Percentiles rank a stretch among this genome's conserved stretches.
These are phyloP conservation scores for Aspergillus nanangensis DNA, from an alignment of 495 filamentous ascomycete genomes.

Conservation along the genomic window DNA sequence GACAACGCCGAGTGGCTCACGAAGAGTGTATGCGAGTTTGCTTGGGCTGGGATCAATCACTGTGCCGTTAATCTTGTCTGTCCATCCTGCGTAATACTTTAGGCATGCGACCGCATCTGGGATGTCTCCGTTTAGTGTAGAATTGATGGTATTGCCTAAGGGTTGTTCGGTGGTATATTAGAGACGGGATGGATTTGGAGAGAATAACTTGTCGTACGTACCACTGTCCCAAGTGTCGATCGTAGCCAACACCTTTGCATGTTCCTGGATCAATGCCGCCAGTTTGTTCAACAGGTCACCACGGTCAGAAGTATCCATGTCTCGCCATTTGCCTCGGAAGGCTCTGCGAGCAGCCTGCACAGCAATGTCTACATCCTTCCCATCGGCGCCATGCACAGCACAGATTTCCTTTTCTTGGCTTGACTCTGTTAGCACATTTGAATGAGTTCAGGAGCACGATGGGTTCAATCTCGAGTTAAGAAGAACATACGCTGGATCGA, in stretches of 20 bases:
- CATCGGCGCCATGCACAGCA: constrained; percentile 76
- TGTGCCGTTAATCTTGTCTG: constrained; percentile 90
- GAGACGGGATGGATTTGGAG: neutral
- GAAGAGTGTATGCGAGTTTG: constrained; percentile 89
- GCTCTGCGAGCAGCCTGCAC: constrained; percentile 82
- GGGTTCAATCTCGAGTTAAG: too few species aligned
- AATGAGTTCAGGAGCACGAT: too few species aligned
- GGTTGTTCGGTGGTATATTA: constrained; percentile 41
- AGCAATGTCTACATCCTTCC: constrained; percentile 79
- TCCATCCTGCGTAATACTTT: constrained; percentile 87
- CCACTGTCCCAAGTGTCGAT: constrained; percentile 98
- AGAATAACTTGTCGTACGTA: constrained; percentile 10
- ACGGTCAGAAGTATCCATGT: constrained; percentile 79
- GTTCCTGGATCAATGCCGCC: constrained; percentile 65
- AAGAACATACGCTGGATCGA: too few species aligned
- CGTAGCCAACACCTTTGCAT: constrained; percentile 74
- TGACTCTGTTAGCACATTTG: too few species aligned
- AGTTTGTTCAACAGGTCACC: constrained; percentile 75
- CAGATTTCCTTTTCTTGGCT: constrained; percentile 83
- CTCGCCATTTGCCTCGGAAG: constrained; percentile 71
- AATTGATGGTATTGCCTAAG: constrained; percentile 66
- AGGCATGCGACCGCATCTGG: constrained; percentile 65
- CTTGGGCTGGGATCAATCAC: constrained; percentile 73
- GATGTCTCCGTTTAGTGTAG: constrained; percentile 69
- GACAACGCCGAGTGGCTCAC: constrained; percentile 87